Percentiles rank a stretch among this genome's conserved stretches.
Conservation (phyloP, 2,329 filamentous ascomycete genomes). For the Raffaelea deltoideospora region DNA sequence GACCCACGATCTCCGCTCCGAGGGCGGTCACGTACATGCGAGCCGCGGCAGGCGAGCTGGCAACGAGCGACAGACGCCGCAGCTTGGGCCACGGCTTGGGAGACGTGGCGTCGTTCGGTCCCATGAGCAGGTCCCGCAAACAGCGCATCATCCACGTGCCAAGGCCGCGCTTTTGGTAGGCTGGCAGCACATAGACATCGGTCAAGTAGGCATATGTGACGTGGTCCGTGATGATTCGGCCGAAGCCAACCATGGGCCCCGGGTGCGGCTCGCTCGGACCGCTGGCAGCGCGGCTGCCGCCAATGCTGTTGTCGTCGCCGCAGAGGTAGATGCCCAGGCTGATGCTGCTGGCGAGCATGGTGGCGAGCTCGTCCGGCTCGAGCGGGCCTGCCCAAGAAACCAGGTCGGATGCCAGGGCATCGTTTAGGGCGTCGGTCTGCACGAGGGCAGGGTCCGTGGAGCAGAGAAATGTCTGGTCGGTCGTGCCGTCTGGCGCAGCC, state of each 20-base stretch:
- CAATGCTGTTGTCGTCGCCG: background rate
- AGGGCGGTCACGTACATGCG: conserved; percentile 32
- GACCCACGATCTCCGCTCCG: conserved; percentile 19
- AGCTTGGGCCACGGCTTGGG: conserved; percentile 35
- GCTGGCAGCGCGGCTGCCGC: background rate
- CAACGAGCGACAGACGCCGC: conserved; percentile 41
- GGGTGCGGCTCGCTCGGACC: conserved; percentile 1
- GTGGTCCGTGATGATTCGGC: conserved; percentile 53
- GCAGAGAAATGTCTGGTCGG: conserved; percentile 35
- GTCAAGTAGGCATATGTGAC: conserved; percentile 55
- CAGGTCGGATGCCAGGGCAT: conserved; percentile 29
- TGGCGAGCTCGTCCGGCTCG: conserved; percentile 28
- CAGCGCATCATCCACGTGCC: conserved; percentile 50
- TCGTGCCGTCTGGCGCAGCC: no score
- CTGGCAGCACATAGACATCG: conserved; percentile 49
- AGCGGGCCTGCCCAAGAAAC: conserved; percentile 40
- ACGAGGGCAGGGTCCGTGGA: conserved; percentile 44
- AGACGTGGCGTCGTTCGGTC: background rate
- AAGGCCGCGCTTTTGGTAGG: conserved; percentile 45
- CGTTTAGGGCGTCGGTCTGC: conserved; percentile 36
- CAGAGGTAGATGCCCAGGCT: conserved; percentile 41
- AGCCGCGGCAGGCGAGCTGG: conserved; percentile 18
- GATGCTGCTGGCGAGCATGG: conserved; percentile 40
- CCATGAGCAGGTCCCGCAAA: conserved; percentile 35
- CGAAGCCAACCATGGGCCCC: conserved; percentile 34